A percentile compares a stretch with the other conserved stretches of the same genome.
Conservation (phyloP, 495 filamentous ascomycete genomes). For the Lasiosphaeriaceae sp. region DNA sequence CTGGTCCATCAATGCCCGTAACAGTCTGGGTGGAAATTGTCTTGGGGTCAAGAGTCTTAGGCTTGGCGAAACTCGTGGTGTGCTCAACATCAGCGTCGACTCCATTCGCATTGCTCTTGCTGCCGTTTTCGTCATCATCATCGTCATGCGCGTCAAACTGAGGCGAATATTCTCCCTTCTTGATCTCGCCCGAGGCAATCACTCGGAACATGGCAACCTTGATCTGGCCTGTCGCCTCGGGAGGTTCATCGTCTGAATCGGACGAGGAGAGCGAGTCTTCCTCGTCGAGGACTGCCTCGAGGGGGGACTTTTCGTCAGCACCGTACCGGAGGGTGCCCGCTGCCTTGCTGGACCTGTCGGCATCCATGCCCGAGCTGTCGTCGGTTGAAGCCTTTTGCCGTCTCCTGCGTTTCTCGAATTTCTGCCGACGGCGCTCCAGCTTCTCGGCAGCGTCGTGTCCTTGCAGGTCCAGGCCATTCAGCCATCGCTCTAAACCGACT, state of each 20-base stretch:
- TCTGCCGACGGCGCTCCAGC: constrained; percentile 79
- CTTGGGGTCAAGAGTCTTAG: constrained; percentile 94
- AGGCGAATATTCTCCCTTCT: constrained; percentile 93
- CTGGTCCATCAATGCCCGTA: constrained; percentile 93
- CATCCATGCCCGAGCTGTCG: constrained; percentile 46
- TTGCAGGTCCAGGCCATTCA: constrained; percentile 89
- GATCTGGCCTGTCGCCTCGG: constrained; percentile 95
- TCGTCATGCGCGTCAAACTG: constrained; percentile 97
- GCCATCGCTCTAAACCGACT: constrained; percentile 91
- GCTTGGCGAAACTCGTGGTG: constrained; percentile 97
- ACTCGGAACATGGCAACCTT: constrained; percentile 97
- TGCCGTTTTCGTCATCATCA: constrained; percentile 62
- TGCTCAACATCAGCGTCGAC: constrained; percentile 78
- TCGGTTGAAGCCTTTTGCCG: constrained; percentile 56
- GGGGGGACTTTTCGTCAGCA: constrained; percentile 63
- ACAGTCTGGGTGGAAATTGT: constrained; percentile 97
- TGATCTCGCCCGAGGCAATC: constrained; percentile 92
- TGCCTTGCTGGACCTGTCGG: constrained; percentile 35
- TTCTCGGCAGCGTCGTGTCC: constrained; percentile 81
- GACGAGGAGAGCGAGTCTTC: constrained; percentile 72
- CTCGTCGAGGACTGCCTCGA: constrained; percentile 69
- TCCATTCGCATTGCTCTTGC: constrained; percentile 35
- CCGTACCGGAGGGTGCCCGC: constrained; percentile 70
- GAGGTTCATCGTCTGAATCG: constrained; percentile 75
- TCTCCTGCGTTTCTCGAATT: constrained; percentile 79